Percentiles rank a stretch among this genome's conserved stretches.
Conservation (phyloP, 768 basidiomycete genomes). For the Strobilomyces dryophilus region DNA sequence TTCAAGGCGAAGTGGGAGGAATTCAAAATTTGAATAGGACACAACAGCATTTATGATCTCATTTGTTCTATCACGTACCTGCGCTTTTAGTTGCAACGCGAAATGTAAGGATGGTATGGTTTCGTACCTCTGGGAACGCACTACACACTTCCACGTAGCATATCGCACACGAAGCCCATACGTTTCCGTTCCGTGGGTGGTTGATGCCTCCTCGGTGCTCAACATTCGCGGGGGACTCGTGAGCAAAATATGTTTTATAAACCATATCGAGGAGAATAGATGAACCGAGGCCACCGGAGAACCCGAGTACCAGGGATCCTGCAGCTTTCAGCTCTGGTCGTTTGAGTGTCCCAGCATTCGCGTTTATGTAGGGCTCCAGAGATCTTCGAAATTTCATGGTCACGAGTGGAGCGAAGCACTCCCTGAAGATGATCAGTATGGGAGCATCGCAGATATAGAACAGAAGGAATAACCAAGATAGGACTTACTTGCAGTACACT, state of each 20-base stretch:
- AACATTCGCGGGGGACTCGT: constrained; percentile 17
- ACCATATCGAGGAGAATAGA: constrained; percentile 69
- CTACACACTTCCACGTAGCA: constrained; percentile 70
- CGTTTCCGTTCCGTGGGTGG: constrained; percentile 57
- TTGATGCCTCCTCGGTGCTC: constrained; percentile 52
- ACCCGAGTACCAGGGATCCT: constrained; percentile 64
- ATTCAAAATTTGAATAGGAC: constrained; percentile 49
- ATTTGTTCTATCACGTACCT: constrained; percentile 55
- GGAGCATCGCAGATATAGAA: neutral
- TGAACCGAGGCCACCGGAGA: constrained; percentile 79
- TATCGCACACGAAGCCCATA: constrained; percentile 60
- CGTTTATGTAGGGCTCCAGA: constrained; percentile 63
- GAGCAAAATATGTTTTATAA: constrained; percentile 51
- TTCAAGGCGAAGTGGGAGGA: constrained; percentile 63
- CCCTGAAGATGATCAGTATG: constrained; percentile 32
- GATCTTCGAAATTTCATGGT: constrained; percentile 59
- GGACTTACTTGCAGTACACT: constrained; percentile 76
- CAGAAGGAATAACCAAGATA: constrained; percentile 8
- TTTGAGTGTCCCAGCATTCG: constrained; percentile 48
- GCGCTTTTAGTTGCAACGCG: constrained; percentile 10
- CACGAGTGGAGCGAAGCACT: constrained; percentile 64
- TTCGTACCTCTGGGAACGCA: constrained; percentile 58
- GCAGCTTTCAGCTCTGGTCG: constrained; percentile 59
- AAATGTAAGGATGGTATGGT: neutral
- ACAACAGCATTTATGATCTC: constrained; percentile 46